Percentiles rank a stretch among this genome's conserved stretches.
phyloP scores from a whole-genome alignment of 2,329 filamentous ascomycete species.

The Diplodia scrobiculata region DNA sequence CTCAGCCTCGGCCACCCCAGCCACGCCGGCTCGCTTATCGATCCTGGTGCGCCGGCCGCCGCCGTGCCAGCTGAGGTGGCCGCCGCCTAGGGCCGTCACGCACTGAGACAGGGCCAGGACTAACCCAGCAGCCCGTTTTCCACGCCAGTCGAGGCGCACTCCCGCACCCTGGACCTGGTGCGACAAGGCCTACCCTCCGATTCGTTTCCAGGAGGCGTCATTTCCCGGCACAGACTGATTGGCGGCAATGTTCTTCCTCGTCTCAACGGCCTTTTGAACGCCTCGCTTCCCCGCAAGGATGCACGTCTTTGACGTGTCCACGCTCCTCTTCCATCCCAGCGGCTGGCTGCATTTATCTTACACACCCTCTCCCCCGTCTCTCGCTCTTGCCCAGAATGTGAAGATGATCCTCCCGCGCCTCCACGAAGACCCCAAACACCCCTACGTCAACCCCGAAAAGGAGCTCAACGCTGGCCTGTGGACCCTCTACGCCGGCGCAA shows the following conservation, averaged over 20 bases:
- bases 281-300: conserved; percentile 5
- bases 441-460: conserved; percentile 43
- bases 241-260: background rate
- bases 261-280: conserved; percentile 10
- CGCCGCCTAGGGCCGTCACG: background rate
- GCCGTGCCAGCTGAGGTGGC: too few relatives aligned
- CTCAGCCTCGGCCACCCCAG: background rate
- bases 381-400: conserved; percentile 12
- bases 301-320: background rate
- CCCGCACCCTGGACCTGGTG: background rate
- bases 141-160: background rate
- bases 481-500: conserved; percentile 45
- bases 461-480: conserved; percentile 45
- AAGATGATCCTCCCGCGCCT: conserved; percentile 8
- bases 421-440: conserved; percentile 29
- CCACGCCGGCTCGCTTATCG: background rate
- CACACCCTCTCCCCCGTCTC: background rate
- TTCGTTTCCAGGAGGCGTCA: conserved; percentile 25
- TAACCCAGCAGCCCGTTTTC: background rate
- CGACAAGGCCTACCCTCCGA: conserved; percentile 1
- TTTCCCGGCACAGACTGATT: conserved; percentile 3
- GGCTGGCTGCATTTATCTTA: background rate
- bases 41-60: background rate
- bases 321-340: background rate
- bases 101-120: background rate